These are phyloP conservation scores for Lolium multiflorum DNA, from an alignment of 176 grass and related monocot species.

Conservation along the genomic window DNA sequence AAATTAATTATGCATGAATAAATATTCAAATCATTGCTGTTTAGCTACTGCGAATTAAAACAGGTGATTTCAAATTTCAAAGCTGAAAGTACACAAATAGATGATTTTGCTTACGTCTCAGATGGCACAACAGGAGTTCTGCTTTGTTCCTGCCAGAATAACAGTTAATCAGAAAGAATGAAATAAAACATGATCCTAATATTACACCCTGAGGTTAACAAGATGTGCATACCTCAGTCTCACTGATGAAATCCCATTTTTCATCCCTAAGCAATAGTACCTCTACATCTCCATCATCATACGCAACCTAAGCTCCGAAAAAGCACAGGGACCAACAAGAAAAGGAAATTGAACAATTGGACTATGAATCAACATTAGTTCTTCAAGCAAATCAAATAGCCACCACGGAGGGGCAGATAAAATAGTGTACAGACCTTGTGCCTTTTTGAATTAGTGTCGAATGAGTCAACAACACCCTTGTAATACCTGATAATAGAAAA, in stretches of 20 bases:
- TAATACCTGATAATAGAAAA: slow-evolving; percentile 70
- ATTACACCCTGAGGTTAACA: neutral
- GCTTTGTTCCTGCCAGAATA: slow-evolving; percentile 48
- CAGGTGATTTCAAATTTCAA: slow-evolving; percentile 17
- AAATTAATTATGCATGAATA: slow-evolving; percentile 19
- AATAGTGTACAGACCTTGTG: slow-evolving; percentile 66
- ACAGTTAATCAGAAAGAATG: slow-evolving; percentile 29
- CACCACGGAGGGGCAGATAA: slow-evolving; percentile 1
- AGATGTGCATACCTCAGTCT: slow-evolving; percentile 51
- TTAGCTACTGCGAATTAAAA: slow-evolving; percentile 26
- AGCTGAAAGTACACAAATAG: neutral
- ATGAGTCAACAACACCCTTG: slow-evolving; percentile 66
- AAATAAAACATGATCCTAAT: neutral
- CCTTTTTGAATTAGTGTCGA: slow-evolving; percentile 67
- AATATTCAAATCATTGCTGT: slow-evolving; percentile 18
- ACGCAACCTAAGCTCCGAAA: slow-evolving; percentile 65
- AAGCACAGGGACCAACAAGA: slow-evolving; percentile 19
- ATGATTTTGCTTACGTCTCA: slow-evolving; percentile 48
- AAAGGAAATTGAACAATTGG: neutral
- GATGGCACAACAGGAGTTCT: slow-evolving; percentile 45
- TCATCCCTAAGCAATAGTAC: slow-evolving; percentile 75
- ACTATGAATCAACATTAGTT: slow-evolving; percentile 13
- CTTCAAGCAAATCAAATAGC: slow-evolving; percentile 21
- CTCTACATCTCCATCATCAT: slow-evolving; percentile 93
- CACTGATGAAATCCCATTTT: slow-evolving; percentile 70